phyloP scores from a whole-genome alignment of 192 early-diverging fungal genomes.

The Linnemannia zychae region DNA sequence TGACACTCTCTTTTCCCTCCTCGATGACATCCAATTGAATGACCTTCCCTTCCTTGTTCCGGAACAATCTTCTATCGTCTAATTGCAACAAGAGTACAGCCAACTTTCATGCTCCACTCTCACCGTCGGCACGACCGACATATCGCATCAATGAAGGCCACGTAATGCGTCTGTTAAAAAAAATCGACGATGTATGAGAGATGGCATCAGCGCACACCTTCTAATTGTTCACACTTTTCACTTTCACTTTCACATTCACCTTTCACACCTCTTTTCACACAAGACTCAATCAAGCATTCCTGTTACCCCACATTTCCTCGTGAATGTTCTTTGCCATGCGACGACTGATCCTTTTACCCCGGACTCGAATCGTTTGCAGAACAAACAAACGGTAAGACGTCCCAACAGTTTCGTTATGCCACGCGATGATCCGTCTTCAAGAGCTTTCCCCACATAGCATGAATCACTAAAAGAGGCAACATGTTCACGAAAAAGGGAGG shows the following conservation, averaged over 20 bases:
- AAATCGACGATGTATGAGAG: too few species aligned
- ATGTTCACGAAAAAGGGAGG: conserved; percentile 7
- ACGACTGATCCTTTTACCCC: background rate
- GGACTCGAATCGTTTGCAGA: background rate
- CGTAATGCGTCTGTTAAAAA: too few species aligned
- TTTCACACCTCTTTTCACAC: background rate
- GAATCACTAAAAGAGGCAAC: conserved; percentile 15
- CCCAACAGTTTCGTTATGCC: background rate
- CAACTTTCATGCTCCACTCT: too few species aligned
- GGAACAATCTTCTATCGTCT: too few species aligned
- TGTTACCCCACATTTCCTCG: conserved; percentile 7
- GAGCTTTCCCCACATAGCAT: conserved; percentile 11
- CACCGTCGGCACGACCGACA: too few species aligned
- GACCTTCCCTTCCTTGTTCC: too few species aligned
- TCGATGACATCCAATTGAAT: too few species aligned
- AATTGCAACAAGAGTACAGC: too few species aligned
- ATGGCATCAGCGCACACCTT: too few species aligned
- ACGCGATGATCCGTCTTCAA: background rate
- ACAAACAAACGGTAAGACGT: background rate
- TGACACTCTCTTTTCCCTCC: background rate
- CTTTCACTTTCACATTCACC: background rate
- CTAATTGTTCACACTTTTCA: background rate
- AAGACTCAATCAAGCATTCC: background rate
- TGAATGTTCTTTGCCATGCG: conserved; percentile 1
- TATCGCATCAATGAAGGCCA: too few species aligned